phyloP scores from a whole-genome alignment of 345 rosid species.

The Citrus hindsii region DNA sequence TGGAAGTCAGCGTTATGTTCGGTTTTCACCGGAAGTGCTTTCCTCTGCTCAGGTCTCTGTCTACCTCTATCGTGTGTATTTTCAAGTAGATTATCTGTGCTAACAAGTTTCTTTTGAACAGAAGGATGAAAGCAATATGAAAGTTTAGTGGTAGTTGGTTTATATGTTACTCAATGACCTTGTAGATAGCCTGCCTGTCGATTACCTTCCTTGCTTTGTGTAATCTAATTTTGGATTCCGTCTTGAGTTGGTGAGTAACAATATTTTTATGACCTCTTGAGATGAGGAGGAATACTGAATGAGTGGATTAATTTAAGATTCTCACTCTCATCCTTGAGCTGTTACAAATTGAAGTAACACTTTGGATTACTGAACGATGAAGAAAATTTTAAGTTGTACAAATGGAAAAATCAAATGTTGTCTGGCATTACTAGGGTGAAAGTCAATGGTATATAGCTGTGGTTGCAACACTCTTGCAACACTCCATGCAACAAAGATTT shows the following conservation, averaged over 20 bases:
- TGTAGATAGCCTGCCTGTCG: background rate
- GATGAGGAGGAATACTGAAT: background rate
- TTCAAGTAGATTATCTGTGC: background rate
- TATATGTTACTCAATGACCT: background rate
- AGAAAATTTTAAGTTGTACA: background rate
- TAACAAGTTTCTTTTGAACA: background rate
- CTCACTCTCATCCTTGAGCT: background rate
- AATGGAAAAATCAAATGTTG: background rate
- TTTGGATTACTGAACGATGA: background rate
- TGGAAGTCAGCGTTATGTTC: constrained; percentile 93
- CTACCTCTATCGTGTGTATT: background rate
- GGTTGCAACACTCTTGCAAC: background rate
- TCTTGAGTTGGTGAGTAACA: background rate
- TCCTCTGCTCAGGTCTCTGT: constrained; percentile 78
- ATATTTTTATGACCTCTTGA: background rate
- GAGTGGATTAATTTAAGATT: background rate
- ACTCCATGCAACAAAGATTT: background rate
- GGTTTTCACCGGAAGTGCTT: constrained; percentile 88
- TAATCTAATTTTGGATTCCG: background rate
- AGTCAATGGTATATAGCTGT: background rate
- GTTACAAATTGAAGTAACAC: background rate
- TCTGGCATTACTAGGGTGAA: background rate
- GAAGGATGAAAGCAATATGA: background rate
- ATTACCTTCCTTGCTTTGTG: background rate
- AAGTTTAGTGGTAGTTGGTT: background rate